Percentiles rank a stretch among this genome's conserved stretches.
These are phyloP conservation scores for Acanthamoeba royreba DNA, from an alignment of 208 protist genomes.

Conservation along the genomic window DNA sequence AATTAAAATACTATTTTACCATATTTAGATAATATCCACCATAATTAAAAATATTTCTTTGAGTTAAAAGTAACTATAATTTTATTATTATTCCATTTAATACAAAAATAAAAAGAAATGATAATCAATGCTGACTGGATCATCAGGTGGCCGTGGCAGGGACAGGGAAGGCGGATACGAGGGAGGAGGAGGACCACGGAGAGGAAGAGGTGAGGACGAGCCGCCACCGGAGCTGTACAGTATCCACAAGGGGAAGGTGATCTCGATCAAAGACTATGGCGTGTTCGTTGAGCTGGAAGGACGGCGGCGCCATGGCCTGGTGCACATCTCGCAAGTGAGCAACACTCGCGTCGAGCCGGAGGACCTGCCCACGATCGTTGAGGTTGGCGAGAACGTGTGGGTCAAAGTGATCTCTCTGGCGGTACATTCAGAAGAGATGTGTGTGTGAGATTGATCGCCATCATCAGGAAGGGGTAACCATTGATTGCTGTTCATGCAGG, in stretches of 20 bases:
- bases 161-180: background rate
- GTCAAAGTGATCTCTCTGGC: conserved; percentile 42
- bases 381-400: conserved; percentile 50
- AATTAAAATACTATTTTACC: no score
- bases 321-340: conserved; percentile 61
- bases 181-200: background rate
- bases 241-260: conserved; percentile 35
- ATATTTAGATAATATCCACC: background rate
- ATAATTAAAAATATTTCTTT: background rate
- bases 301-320: conserved; percentile 22
- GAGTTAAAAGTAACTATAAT: background rate
- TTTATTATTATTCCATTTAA: background rate
- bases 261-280: conserved; percentile 45
- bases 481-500: background rate
- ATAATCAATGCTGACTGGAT: background rate
- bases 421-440: conserved; percentile 19
- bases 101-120: background rate
- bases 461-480: background rate
- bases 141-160: background rate
- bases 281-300: conserved; percentile 43
- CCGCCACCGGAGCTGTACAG: conserved; percentile 9
- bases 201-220: background rate
- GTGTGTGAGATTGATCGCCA: background rate
- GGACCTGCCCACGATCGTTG: conserved; percentile 44
- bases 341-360: conserved; percentile 33